Evolutionary conservation across 768 basidiomycete genomes (phyloP).

Genomic region (Phylloporus sp.): DNA sequence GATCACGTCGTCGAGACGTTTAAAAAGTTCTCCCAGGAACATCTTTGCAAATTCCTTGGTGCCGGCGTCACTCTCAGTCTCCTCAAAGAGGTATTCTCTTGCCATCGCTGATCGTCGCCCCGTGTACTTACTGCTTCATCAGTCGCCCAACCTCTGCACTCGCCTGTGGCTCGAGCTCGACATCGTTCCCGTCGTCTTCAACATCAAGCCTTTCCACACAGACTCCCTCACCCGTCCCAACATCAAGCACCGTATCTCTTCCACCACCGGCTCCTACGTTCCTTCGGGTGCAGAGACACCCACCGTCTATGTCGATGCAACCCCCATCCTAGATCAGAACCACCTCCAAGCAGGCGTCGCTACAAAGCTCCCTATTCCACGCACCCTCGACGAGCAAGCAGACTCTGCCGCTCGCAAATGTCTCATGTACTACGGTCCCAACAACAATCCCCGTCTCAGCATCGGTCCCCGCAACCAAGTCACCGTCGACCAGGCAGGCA

Average conservation of each 20-base stretch:
- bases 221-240: slow-evolving; percentile 75
- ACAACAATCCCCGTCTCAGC: slow-evolving; percentile 76
- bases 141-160: slow-evolving; percentile 81
- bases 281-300: slow-evolving; percentile 76
- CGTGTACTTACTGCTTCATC: slow-evolving; percentile 20
- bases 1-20: slow-evolving; percentile 57
- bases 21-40: slow-evolving; percentile 67
- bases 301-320: slow-evolving; percentile 57
- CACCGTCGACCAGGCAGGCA: slow-evolving; percentile 79
- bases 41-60: slow-evolving; percentile 83
- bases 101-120: slow-evolving; percentile 5
- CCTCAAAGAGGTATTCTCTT: slow-evolving; percentile 54
- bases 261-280: slow-evolving; percentile 72
- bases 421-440: slow-evolving; percentile 76
- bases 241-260: slow-evolving; percentile 77
- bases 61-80: slow-evolving; percentile 71
- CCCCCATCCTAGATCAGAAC: slow-evolving; percentile 41
- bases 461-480: slow-evolving; percentile 86
- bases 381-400: slow-evolving; percentile 79
- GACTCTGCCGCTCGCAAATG: slow-evolving; percentile 84
- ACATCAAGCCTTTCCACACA: slow-evolving; percentile 78
- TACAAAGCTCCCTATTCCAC: slow-evolving; percentile 63
- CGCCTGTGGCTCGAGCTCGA: slow-evolving; percentile 80
- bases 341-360: slow-evolving; percentile 42
- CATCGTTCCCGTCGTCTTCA: slow-evolving; percentile 80